phyloP scores from a whole-genome alignment of 441 rosid genomes.

The Codiaeum variegatum region DNA sequence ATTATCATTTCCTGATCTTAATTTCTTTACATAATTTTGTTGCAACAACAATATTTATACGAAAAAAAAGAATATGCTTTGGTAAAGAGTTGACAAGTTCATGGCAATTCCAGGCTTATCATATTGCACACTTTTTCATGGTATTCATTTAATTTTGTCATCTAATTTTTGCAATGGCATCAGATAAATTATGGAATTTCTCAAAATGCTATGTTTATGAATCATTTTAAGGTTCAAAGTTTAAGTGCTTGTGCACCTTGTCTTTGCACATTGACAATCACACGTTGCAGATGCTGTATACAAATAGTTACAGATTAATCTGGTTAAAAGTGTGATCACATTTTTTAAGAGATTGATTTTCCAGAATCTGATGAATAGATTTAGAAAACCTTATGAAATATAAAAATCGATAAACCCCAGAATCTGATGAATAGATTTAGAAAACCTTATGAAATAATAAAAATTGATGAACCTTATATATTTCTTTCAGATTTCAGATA shows the following conservation, averaged over 20 bases:
- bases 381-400: neutral
- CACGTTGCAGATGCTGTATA: neutral
- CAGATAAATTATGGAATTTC: neutral
- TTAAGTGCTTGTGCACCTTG: neutral
- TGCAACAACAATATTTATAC: neutral
- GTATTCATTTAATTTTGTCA: neutral
- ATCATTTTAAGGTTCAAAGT: neutral
- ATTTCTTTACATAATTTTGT: neutral
- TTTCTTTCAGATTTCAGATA: conserved; percentile 75
- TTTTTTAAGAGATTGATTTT: neutral
- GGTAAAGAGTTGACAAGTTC: neutral
- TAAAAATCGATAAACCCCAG: neutral
- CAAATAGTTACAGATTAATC: neutral
- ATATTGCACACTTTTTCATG: neutral
- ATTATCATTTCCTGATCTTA: neutral
- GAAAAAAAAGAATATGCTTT: neutral
- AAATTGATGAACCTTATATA: neutral
- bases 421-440: conserved; percentile 4
- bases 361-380: neutral
- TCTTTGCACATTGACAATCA: neutral
- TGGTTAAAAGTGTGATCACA: neutral
- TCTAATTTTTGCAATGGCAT: neutral
- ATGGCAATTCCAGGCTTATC: neutral
- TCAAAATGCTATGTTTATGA: neutral
- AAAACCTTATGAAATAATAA: neutral